Percentiles rank a stretch among this genome's conserved stretches.
phyloP scores from a whole-genome alignment of 768 basidiomycete species.

The Leucocoprinus leucothites region DNA sequence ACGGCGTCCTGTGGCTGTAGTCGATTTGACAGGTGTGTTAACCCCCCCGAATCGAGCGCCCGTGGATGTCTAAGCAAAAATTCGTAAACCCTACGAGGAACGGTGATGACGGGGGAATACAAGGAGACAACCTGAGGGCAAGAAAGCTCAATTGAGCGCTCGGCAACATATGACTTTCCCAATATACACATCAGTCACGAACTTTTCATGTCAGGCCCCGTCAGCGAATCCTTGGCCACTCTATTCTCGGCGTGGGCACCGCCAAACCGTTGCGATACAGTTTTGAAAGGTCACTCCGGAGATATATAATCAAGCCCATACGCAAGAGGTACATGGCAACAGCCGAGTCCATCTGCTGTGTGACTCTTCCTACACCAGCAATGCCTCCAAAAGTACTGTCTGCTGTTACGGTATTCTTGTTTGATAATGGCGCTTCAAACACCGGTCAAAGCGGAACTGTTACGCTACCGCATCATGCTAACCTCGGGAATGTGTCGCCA shows the following conservation, averaged over 20 bases:
- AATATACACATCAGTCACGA: constrained; percentile 8
- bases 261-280: not conserved
- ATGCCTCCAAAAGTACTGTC: too few species aligned
- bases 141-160: not conserved
- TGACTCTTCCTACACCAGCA: too few species aligned
- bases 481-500: too few species aligned
- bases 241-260: not conserved
- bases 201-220: not conserved
- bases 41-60: not conserved
- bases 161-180: constrained; percentile 1
- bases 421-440: too few species aligned
- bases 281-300: not conserved
- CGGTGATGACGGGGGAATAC: not conserved
- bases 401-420: too few species aligned
- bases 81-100: not conserved
- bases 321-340: not conserved
- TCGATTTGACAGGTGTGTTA: not conserved
- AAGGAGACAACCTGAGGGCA: not conserved
- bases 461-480: too few species aligned
- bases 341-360: not conserved
- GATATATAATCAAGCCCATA: not conserved
- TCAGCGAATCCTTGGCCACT: not conserved
- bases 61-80: not conserved
- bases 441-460: too few species aligned
- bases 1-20: not conserved